Evolutionary conservation across 1,284 basidiomycete species (phyloP).

Genomic region (Ganoderma sinense): DNA sequence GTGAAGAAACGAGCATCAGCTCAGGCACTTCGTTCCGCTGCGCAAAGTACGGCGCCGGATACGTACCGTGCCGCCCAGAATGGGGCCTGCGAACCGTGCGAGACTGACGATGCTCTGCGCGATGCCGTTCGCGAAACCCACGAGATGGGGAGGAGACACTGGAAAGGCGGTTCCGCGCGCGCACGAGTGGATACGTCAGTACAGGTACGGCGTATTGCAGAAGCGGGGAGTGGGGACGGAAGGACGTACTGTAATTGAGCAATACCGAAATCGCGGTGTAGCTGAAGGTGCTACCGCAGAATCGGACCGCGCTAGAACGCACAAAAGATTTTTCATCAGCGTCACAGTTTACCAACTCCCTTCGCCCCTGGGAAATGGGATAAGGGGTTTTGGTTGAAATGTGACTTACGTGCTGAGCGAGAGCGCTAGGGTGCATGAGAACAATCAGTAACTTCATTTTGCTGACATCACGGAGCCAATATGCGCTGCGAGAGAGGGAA

Average conservation of each 20-base stretch:
- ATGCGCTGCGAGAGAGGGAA: conserved; percentile 9
- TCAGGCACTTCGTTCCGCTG: conserved; percentile 1
- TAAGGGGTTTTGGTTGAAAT: not conserved
- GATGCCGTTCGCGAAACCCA: conserved; percentile 82
- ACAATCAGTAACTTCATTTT: conserved; percentile 10
- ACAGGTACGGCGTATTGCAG: not conserved
- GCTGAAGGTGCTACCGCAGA: conserved; percentile 78
- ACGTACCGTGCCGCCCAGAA: conserved; percentile 80
- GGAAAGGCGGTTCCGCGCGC: conserved; percentile 13
- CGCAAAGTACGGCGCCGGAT: not conserved
- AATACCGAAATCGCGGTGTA: conserved; percentile 84
- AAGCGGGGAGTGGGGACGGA: not conserved
- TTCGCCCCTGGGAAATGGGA: too few relatives aligned
- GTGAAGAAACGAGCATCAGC: not conserved
- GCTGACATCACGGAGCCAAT: not conserved
- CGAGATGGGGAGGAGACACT: conserved; percentile 83
- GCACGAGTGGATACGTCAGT: not conserved
- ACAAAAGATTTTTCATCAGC: not conserved
- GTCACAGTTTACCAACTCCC: not conserved
- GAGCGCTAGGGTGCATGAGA: conserved; percentile 52
- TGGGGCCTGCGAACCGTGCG: conserved; percentile 79
- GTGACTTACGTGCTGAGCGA: conserved; percentile 74
- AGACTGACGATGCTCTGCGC: conserved; percentile 87
- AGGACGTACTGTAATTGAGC: conserved; percentile 76
- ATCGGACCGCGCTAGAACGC: conserved; percentile 67